phyloP scores from a whole-genome alignment of 306 rosid species.

The Vicia faba region DNA sequence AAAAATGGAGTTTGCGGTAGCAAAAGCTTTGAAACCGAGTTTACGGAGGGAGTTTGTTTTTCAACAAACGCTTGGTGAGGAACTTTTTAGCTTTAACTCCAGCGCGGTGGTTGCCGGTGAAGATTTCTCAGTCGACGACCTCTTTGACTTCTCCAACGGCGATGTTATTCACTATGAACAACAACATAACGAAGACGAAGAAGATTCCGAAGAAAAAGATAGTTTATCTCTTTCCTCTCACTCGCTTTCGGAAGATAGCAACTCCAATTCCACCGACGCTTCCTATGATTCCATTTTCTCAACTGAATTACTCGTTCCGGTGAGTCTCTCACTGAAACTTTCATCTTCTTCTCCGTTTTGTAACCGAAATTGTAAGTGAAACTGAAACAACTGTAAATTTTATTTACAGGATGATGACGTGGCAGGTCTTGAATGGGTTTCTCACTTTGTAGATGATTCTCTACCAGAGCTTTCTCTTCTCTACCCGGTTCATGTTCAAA shows the following conservation, averaged over 20 bases:
- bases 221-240: slow-evolving; percentile 48
- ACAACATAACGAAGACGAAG: neutral
- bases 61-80: slow-evolving; percentile 52
- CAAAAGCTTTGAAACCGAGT: slow-evolving; percentile 78
- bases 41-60: slow-evolving; percentile 53
- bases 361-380: neutral
- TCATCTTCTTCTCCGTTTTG: neutral
- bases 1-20: slow-evolving; percentile 76
- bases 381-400: neutral
- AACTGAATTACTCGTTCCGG: slow-evolving; percentile 74
- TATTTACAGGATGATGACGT: slow-evolving; percentile 68
- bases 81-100: slow-evolving; percentile 39
- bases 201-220: slow-evolving; percentile 43
- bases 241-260: slow-evolving; percentile 44
- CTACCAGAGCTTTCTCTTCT: slow-evolving; percentile 54
- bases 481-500: slow-evolving; percentile 42
- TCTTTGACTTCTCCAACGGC: slow-evolving; percentile 67
- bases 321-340: slow-evolving; percentile 29
- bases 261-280: slow-evolving; percentile 54
- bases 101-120: slow-evolving; percentile 55
- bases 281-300: slow-evolving; percentile 54
- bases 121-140: slow-evolving; percentile 81
- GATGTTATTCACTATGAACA: slow-evolving; percentile 53
- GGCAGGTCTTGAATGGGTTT: slow-evolving; percentile 91
- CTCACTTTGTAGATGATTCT: slow-evolving; percentile 88